Base-by-base conservation (phyloP, 192 early-diverging fungal genomes). In the Gamsiella multidivaricata region DNA sequence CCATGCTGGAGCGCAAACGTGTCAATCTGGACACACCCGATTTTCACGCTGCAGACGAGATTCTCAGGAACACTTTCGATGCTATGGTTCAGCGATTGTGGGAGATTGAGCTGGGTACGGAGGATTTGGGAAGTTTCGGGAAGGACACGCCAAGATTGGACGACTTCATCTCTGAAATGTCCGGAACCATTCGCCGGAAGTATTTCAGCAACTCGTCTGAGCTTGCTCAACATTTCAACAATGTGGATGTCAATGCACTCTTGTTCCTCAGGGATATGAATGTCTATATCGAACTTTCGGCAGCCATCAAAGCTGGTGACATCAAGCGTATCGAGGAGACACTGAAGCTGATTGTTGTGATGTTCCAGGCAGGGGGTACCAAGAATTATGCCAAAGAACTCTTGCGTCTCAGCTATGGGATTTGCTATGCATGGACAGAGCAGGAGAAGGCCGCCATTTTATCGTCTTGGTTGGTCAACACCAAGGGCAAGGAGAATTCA, bases 361-460 rank as follows among this genome's bases (percentile, higher is more conserved):
- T 68, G 54, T 36, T 59, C 9, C 54, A 68, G 14, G 54, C 65
- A 49, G 55, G 55, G 28, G 15, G 8, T 15, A 56, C 54, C 15
- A 68, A 51, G 29, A 68, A 68, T 47, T 68, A 68, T 28, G 65
- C 41, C 17, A 26, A 36, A 22, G 45, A 68, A 20, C 65, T 68
- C 49, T 31, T 68, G 3, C 64, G 47, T 28, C 54, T 65, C 32
- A 50, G 52, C 4, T 65, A 11, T 66, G 64, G 42, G 5, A 9
- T 66, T 32, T 41, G 32, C 9, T 37, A 56, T 32, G 34, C 52
- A 23, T 66, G 64, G 54, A 7, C 41, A 6, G n/a, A 53, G 11
- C 5, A 49, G 23, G 3, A n/a, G 41, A 31, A 68, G 65, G 12
- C 20, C 18, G 67, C 67, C 28, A 60, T 69, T 47, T 28, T 59